Evolutionary conservation across 257 asterid species (phyloP).

Genomic region (Voacanga thouarsii): DNA sequence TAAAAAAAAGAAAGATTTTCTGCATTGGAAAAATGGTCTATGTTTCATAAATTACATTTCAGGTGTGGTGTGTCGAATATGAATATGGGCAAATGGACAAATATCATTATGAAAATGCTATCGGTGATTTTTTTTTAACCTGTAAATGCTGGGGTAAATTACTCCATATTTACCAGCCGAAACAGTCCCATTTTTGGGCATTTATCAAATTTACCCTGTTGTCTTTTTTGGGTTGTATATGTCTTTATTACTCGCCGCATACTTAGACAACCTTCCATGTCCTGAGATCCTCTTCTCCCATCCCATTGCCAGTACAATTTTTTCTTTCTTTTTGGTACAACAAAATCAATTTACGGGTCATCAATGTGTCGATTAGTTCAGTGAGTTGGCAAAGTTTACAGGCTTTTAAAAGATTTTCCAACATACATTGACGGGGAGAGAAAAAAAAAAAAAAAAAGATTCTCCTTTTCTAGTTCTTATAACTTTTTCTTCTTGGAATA

Average conservation of each 20-base stretch:
- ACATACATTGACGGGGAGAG: not conserved
- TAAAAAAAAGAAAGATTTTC: too few relatives aligned
- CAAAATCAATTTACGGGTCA: not conserved
- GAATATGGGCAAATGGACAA: too few relatives aligned
- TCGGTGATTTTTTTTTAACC: constrained; percentile 13
- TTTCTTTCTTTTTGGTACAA: not conserved
- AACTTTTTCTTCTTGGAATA: not conserved
- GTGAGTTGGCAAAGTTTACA: not conserved
- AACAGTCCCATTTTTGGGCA: too few relatives aligned
- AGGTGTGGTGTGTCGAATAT: too few relatives aligned
- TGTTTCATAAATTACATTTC: too few relatives aligned
- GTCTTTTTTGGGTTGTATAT: not conserved
- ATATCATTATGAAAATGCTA: not conserved
- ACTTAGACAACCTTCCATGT: not conserved
- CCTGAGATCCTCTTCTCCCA: not conserved
- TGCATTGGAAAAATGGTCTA: too few relatives aligned
- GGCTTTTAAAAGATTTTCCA: not conserved
- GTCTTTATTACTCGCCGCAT: constrained; percentile 1
- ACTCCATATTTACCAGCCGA: not conserved
- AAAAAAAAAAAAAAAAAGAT: not conserved
- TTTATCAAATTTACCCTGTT: too few relatives aligned
- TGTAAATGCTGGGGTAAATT: constrained; percentile 2
- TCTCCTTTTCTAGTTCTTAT: not conserved
- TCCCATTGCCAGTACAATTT: not conserved
- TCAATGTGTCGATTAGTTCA: not conserved